These are phyloP conservation scores for Cryptococcus deneoformans DNA, from an alignment of 1,284 basidiomycete genomes.

Conservation along the genomic window DNA sequence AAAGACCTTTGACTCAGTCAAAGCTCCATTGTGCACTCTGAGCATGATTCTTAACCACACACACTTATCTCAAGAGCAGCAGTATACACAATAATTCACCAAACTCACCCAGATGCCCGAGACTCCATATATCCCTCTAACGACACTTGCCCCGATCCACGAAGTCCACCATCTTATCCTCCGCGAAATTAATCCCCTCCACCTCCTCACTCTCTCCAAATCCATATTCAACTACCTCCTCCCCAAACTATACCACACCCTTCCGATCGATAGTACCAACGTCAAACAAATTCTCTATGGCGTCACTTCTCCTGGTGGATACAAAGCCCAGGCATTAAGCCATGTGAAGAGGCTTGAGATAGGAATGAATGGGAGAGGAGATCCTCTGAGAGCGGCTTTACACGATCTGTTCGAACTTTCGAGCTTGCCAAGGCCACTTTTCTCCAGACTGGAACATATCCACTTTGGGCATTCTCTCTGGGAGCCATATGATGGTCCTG, in stretches of 20 bases:
- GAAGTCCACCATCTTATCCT: constrained; percentile 4
- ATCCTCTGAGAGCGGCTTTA: background rate
- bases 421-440: background rate
- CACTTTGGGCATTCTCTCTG: background rate
- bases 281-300: background rate
- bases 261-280: background rate
- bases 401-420: background rate
- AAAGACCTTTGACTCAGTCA: no score
- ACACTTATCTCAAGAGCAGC: background rate
- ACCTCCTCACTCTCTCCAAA: constrained; percentile 2
- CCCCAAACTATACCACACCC: constrained; percentile 3
- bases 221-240: constrained; percentile 4
- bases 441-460: background rate
- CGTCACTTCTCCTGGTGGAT: background rate
- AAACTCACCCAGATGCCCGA: background rate
- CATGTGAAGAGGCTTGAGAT: background rate
- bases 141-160: background rate
- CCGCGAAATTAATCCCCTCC: background rate
- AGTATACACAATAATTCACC: background rate
- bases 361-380: background rate
- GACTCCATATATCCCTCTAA: background rate
- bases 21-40: background rate
- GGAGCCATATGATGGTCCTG: background rate
- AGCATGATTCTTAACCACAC: background rate
- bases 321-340: background rate